Conservation (phyloP, 208 protist genomes). For the Leishmania aethiopica region DNA sequence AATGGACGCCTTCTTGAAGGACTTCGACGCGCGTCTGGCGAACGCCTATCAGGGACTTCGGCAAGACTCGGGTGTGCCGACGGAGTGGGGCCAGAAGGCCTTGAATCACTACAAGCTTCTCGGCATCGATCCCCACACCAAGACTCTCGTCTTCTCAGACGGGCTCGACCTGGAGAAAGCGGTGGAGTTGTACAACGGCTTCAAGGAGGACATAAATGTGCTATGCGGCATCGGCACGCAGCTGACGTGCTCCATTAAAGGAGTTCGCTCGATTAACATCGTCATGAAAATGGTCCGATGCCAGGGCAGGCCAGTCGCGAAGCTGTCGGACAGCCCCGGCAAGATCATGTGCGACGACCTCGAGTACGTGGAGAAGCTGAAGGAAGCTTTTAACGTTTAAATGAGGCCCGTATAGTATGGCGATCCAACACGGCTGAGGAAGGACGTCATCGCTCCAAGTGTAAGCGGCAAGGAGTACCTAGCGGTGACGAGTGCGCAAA, state of each 20-base stretch:
- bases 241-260: conserved; percentile 83
- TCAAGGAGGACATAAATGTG: conserved; percentile 63
- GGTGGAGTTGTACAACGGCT: conserved; percentile 55
- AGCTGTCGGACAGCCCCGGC: conserved; percentile 86
- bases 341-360: conserved; percentile 75
- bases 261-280: conserved; percentile 78
- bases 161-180: conserved; percentile 79
- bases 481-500: not conserved
- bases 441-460: not conserved
- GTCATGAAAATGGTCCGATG: conserved; percentile 93
- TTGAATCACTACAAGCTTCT: conserved; percentile 76
- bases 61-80: conserved; percentile 82
- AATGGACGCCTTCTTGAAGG: conserved; percentile 86
- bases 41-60: conserved; percentile 72
- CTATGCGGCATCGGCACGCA: conserved; percentile 89
- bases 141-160: conserved; percentile 89
- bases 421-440: not conserved
- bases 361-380: conserved; percentile 62
- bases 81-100: conserved; percentile 79
- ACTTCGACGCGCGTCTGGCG: conserved; percentile 71
- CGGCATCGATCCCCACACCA: conserved; percentile 73
- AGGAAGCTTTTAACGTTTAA: conserved; percentile 63
- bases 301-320: conserved; percentile 85
- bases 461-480: not conserved
- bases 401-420: conserved; percentile 19